Percentiles rank a stretch among this genome's conserved stretches.
These are phyloP conservation scores for Parastagonospora nodorum DNA, from an alignment of 2,329 filamentous ascomycete species.

Conservation along the genomic window DNA sequence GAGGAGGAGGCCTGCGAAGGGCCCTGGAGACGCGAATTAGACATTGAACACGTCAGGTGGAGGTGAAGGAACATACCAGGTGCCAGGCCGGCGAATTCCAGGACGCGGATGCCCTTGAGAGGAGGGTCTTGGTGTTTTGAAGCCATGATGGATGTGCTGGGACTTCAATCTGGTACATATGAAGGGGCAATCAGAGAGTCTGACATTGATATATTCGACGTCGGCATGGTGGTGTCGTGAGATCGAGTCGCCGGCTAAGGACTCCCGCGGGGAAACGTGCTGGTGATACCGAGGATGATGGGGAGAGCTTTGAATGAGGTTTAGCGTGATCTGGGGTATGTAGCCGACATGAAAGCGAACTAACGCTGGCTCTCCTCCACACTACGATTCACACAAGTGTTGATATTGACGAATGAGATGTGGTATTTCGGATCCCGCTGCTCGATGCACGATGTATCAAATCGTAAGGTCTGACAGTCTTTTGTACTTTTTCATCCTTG, in stretches of 20 bases:
- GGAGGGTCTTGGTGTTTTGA: slow-evolving; percentile 49
- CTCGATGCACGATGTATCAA: too few relatives aligned
- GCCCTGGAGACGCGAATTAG: slow-evolving; percentile 60
- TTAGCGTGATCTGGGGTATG: neutral
- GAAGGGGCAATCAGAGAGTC: neutral
- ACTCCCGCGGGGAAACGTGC: slow-evolving; percentile 35
- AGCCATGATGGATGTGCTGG: slow-evolving; percentile 22
- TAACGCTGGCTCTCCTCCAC: too few relatives aligned
- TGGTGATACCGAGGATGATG: slow-evolving; percentile 32
- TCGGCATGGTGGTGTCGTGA: slow-evolving; percentile 31
- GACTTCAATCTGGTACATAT: neutral
- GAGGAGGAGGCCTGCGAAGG: slow-evolving; percentile 82
- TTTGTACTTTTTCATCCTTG: too few relatives aligned
- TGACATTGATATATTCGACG: slow-evolving; percentile 27
- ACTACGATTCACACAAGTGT: too few relatives aligned
- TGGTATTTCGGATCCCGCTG: too few relatives aligned
- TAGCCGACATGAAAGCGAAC: too few relatives aligned
- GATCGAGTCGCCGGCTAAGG: slow-evolving; percentile 29
- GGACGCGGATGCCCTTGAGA: slow-evolving; percentile 62
- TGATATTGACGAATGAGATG: too few relatives aligned
- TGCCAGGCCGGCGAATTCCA: slow-evolving; percentile 69
- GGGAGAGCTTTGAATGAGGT: slow-evolving; percentile 7
- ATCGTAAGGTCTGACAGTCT: too few relatives aligned
- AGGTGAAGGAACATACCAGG: slow-evolving; percentile 50
- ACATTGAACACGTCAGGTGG: neutral